Conservation (phyloP, 2,329 filamentous ascomycete genomes). For the Calonectria pteridis region DNA sequence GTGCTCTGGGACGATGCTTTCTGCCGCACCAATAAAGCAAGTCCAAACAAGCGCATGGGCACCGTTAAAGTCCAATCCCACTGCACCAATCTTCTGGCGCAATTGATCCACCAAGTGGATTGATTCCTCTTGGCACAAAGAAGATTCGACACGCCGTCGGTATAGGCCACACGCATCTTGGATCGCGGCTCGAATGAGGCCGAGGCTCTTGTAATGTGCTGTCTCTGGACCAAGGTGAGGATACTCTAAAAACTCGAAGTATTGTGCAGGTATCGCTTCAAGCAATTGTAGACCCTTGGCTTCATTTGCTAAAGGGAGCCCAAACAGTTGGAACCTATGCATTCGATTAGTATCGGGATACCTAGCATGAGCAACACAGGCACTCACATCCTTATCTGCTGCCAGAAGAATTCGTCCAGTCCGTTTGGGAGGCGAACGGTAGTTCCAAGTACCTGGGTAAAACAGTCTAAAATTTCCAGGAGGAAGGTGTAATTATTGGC, state of each 20-base stretch:
- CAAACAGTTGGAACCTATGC: constrained; percentile 48
- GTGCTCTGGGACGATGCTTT: constrained; percentile 51
- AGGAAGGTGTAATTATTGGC: constrained; percentile 53
- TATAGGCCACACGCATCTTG: constrained; percentile 45
- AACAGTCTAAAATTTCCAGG: constrained; percentile 51
- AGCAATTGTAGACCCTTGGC: constrained; percentile 43
- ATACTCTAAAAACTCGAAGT: constrained; percentile 46
- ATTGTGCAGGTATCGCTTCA: constrained; percentile 34
- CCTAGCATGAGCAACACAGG: rapidly evolving
- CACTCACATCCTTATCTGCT: constrained; percentile 50
- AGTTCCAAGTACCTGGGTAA: constrained; percentile 39
- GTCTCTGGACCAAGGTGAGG: constrained; percentile 35
- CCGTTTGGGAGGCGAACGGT: constrained; percentile 30
- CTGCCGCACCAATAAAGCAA: constrained; percentile 55
- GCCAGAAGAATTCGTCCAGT: constrained; percentile 44
- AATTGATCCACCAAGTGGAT: constrained; percentile 48
- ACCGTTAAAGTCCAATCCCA: constrained; percentile 47
- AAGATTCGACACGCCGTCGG: constrained; percentile 39
- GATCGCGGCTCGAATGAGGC: constrained; percentile 41
- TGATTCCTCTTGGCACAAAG: constrained; percentile 36
- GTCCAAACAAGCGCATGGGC: constrained; percentile 56
- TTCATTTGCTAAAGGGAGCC: constrained; percentile 44
- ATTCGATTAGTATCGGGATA: background rate
- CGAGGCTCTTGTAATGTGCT: constrained; percentile 34
- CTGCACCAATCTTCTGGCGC: constrained; percentile 43